Percentiles rank a stretch among this genome's conserved stretches.
These are phyloP conservation scores for Linnemannia elongata DNA, from an alignment of 192 early-diverging fungal genomes.

Conservation along the genomic window DNA sequence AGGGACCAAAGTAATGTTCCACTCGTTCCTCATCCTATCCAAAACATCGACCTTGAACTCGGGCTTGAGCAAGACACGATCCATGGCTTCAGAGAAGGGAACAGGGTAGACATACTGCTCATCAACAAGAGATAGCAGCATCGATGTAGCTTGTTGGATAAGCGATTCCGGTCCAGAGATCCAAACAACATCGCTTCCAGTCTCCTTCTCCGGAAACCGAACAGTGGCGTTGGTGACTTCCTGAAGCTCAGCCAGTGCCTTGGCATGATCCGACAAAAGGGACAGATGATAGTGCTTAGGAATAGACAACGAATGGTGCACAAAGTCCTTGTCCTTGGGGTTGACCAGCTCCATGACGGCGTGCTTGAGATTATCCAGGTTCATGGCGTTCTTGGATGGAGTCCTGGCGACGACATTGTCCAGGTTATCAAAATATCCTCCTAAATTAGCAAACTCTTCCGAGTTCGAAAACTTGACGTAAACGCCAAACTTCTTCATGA, in stretches of 20 bases:
- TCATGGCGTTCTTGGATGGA: constrained; percentile 78
- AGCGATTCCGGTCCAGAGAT: constrained; percentile 69
- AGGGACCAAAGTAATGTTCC: constrained; percentile 49
- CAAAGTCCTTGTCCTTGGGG: constrained; percentile 63
- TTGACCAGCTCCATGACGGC: constrained; percentile 74
- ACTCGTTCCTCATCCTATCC: constrained; percentile 52
- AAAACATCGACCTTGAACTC: constrained; percentile 49
- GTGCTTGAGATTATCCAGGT: constrained; percentile 71
- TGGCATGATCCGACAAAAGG: constrained; percentile 43
- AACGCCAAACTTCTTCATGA: constrained; percentile 88
- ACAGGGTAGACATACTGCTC: constrained; percentile 55
- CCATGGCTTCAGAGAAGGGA: constrained; percentile 52
- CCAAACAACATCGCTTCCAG: constrained; percentile 67
- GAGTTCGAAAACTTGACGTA: constrained; percentile 87
- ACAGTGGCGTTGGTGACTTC: constrained; percentile 63
- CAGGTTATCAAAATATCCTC: constrained; percentile 83
- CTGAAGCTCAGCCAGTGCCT: constrained; percentile 61
- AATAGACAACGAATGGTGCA: constrained; percentile 51
- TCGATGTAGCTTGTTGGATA: constrained; percentile 61
- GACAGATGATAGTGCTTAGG: constrained; percentile 52
- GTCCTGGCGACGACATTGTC: constrained; percentile 90
- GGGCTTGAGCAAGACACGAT: constrained; percentile 40
- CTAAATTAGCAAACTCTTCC: constrained; percentile 77
- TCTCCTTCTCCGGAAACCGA: constrained; percentile 74
- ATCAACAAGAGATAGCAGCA: constrained; percentile 59